Percentiles rank a stretch among this genome's conserved stretches.
phyloP scores from a whole-genome alignment of 306 rosid species.

The Rubus parviflorus region DNA sequence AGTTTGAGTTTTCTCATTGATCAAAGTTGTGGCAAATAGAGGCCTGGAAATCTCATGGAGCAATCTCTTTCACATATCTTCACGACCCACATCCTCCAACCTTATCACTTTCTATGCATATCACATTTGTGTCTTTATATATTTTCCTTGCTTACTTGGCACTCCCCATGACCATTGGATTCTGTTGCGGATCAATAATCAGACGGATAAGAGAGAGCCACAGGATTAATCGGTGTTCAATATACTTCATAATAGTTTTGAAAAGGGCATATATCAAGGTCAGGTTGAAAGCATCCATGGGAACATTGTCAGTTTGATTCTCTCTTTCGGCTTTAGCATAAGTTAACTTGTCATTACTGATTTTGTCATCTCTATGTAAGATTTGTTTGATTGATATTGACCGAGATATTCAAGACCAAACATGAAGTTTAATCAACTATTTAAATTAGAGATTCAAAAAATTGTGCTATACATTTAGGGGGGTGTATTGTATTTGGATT shows the following conservation, averaged over 20 bases:
- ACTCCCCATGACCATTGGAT: not conserved
- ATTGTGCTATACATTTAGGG: too few relatives aligned
- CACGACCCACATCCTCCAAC: conserved; percentile 23
- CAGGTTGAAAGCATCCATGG: not conserved
- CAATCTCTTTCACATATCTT: conserved; percentile 39
- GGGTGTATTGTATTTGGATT: too few relatives aligned
- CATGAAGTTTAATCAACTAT: not conserved
- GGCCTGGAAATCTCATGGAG: conserved; percentile 40
- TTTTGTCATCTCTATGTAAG: not conserved
- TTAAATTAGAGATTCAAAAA: too few relatives aligned
- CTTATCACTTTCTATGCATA: conserved; percentile 34
- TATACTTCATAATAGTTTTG: not conserved
- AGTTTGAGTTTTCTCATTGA: conserved; percentile 8
- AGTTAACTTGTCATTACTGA: not conserved
- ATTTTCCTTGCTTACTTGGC: conserved; percentile 8
- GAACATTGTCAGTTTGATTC: conserved; percentile 9
- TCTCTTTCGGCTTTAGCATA: not conserved
- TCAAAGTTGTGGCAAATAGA: conserved; percentile 43
- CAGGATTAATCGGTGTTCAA: too few relatives aligned
- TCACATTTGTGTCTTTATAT: not conserved
- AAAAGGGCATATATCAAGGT: not conserved
- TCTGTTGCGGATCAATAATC: not conserved
- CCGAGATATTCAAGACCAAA: not conserved
- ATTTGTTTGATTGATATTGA: not conserved
- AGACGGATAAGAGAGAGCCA: not conserved